Conservation (phyloP, 495 filamentous ascomycete species). For the Parathielavia hyrcaniae region DNA sequence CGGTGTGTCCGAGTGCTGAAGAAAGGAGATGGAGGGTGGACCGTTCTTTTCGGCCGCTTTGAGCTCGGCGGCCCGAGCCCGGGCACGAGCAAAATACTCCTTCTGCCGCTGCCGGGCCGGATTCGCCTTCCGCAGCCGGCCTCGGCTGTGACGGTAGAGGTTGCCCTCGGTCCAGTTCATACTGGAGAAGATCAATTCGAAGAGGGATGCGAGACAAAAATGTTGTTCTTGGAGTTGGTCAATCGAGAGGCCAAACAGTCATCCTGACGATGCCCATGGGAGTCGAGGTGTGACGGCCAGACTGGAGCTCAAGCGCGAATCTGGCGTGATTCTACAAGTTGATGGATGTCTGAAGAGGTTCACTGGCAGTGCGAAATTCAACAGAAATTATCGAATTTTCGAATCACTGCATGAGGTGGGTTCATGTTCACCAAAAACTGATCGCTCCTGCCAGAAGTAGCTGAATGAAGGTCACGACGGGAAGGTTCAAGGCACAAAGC, state of each 20-base stretch:
- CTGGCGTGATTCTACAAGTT: not conserved
- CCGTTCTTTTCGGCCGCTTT: slow-evolving; percentile 16
- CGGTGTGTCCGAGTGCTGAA: slow-evolving; percentile 2
- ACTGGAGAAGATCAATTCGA: not conserved
- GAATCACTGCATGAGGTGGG: not conserved
- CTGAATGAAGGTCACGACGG: too few relatives aligned
- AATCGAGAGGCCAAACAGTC: not conserved
- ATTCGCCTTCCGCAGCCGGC: slow-evolving; percentile 32
- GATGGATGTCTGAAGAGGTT: not conserved
- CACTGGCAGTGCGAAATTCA: not conserved
- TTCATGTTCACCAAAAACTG: not conserved
- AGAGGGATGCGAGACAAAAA: too few relatives aligned
- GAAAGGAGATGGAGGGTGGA: slow-evolving; percentile 11
- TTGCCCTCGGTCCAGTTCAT: slow-evolving; percentile 47
- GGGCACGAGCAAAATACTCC: slow-evolving; percentile 39
- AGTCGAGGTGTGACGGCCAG: not conserved
- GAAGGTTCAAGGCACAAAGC: too few relatives aligned
- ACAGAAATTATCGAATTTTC: not conserved
- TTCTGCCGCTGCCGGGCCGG: slow-evolving; percentile 32
- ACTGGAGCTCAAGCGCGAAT: too few relatives aligned
- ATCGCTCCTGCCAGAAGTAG: not conserved
- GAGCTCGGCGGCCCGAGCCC: slow-evolving; percentile 22
- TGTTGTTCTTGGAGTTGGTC: not conserved
- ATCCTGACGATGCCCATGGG: not conserved
- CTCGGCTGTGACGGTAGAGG: slow-evolving; percentile 35